phyloP scores from a whole-genome alignment of 805 yeast genomes.

The Metschnikowia lunata region DNA sequence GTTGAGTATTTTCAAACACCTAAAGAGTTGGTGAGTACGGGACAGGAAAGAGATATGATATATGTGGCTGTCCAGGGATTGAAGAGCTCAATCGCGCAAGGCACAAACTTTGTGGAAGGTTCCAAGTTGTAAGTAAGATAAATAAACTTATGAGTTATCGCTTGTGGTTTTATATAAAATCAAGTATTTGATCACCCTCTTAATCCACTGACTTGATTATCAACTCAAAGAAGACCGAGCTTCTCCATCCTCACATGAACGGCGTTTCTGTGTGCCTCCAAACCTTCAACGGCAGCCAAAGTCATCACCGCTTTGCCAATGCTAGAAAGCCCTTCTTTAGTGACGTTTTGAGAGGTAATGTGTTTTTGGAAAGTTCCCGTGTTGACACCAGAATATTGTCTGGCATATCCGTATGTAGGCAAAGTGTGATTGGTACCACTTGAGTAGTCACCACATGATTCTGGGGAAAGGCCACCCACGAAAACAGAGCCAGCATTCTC shows the following conservation, averaged over 20 bases:
- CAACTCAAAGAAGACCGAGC: conserved; percentile 48
- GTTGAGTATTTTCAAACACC: conserved; percentile 35
- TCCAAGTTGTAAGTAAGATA: conserved; percentile 26
- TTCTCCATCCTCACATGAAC: conserved; percentile 91
- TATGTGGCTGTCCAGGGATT: conserved; percentile 38
- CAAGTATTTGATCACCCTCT: no score
- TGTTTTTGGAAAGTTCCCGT: conserved; percentile 94
- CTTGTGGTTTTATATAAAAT: no score
- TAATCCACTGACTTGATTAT: not conserved
- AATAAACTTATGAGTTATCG: no score
- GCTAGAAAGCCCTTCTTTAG: conserved; percentile 74
- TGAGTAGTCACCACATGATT: conserved; percentile 97
- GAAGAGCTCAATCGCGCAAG: conserved; percentile 37
- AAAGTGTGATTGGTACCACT: conserved; percentile 97
- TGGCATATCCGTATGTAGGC: conserved; percentile 98
- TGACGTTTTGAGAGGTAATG: conserved; percentile 89
- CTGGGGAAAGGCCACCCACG: conserved; percentile 95
- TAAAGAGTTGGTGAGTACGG: conserved; percentile 27
- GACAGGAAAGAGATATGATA: conserved; percentile 29
- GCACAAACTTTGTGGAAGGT: conserved; percentile 35
- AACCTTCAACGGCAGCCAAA: conserved; percentile 92
- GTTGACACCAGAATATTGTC: conserved; percentile 95
- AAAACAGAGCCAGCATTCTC: conserved; percentile 95
- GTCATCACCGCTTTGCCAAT: conserved; percentile 97
- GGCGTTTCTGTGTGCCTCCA: conserved; percentile 96